These are phyloP conservation scores for Saccharomycopsis olivae DNA, from an alignment of 805 yeast species.

Conservation along the genomic window DNA sequence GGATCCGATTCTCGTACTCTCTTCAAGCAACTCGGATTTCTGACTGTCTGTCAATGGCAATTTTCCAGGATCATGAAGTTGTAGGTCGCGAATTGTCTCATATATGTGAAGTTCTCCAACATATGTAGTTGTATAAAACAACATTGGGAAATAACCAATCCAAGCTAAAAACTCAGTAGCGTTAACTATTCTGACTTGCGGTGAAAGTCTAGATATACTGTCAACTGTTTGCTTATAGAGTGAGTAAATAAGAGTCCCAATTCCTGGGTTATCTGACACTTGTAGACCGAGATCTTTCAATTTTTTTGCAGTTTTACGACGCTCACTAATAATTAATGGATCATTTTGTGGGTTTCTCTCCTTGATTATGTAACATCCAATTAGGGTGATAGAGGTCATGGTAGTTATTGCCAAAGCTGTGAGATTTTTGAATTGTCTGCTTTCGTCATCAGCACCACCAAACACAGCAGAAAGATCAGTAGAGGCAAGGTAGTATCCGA, in stretches of 20 bases:
- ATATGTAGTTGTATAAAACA: slow-evolving; percentile 55
- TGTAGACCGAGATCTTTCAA: slow-evolving; percentile 26
- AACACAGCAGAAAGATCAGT: slow-evolving; percentile 30
- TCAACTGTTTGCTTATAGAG: slow-evolving; percentile 27
- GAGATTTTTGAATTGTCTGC: slow-evolving; percentile 41
- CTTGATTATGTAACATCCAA: slow-evolving; percentile 31
- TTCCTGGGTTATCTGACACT: slow-evolving; percentile 20
- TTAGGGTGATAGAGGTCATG: slow-evolving; percentile 30
- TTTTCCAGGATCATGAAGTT: slow-evolving; percentile 22
- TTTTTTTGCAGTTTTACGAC: slow-evolving; percentile 26
- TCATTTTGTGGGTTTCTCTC: slow-evolving; percentile 42
- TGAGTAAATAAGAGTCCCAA: slow-evolving; percentile 17
- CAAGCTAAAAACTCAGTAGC: slow-evolving; percentile 53
- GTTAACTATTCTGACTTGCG: slow-evolving; percentile 41
- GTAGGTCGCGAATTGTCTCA: slow-evolving; percentile 26
- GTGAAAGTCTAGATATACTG: slow-evolving; percentile 33
- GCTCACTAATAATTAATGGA: slow-evolving; percentile 28
- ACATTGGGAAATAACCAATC: slow-evolving; percentile 59
- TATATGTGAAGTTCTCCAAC: slow-evolving; percentile 47
- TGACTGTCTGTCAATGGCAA: slow-evolving; percentile 29
- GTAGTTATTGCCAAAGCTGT: slow-evolving; percentile 32
- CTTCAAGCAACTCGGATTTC: slow-evolving; percentile 30
- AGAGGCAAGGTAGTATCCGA: slow-evolving; percentile 46
- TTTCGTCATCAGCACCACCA: slow-evolving; percentile 6
- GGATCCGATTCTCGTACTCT: slow-evolving; percentile 41